These are phyloP conservation scores for Phallus indusiatus DNA, from an alignment of 768 basidiomycete species.

Conservation along the genomic window DNA sequence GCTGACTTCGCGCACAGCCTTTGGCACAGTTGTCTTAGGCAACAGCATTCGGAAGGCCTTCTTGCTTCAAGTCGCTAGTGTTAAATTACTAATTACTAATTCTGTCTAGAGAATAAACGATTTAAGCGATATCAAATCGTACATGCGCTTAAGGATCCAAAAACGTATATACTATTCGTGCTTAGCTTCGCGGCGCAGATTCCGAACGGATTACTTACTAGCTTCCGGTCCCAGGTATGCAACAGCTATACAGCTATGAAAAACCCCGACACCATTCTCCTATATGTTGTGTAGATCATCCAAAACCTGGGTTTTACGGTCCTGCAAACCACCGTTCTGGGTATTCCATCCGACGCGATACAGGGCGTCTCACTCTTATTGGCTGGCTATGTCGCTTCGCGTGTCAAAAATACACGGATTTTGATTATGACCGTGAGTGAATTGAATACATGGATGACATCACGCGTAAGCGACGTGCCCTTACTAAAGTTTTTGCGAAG, in stretches of 20 bases:
- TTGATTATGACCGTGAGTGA: slow-evolving; percentile 4
- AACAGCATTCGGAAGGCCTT: too few species aligned
- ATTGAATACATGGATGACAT: not conserved
- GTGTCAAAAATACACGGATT: slow-evolving; percentile 14
- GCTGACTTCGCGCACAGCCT: too few species aligned
- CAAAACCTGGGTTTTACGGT: slow-evolving; percentile 17
- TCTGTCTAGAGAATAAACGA: slow-evolving; percentile 22
- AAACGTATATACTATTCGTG: slow-evolving; percentile 26
- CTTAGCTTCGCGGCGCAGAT: slow-evolving; percentile 26
- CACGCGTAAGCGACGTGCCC: not conserved
- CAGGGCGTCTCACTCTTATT: slow-evolving; percentile 15
- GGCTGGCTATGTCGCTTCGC: slow-evolving; percentile 15
- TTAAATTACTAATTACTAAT: too few species aligned
- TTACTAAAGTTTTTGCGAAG: not conserved
- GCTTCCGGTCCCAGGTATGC: slow-evolving; percentile 12
- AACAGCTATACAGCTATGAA: not conserved
- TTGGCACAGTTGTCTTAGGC: too few species aligned
- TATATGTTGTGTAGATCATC: slow-evolving; percentile 12
- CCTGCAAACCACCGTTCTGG: slow-evolving; percentile 18
- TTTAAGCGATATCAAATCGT: slow-evolving; percentile 28
- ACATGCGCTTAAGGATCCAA: slow-evolving; percentile 24
- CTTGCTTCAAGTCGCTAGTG: too few species aligned
- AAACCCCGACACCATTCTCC: not conserved
- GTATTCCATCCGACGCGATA: slow-evolving; percentile 15
- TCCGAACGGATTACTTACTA: slow-evolving; percentile 22